Evolutionary conservation across 1,284 basidiomycete genomes (phyloP), one percentile per base, ranked within the genome.

Genomic region (Trametes polyzona): DNA sequence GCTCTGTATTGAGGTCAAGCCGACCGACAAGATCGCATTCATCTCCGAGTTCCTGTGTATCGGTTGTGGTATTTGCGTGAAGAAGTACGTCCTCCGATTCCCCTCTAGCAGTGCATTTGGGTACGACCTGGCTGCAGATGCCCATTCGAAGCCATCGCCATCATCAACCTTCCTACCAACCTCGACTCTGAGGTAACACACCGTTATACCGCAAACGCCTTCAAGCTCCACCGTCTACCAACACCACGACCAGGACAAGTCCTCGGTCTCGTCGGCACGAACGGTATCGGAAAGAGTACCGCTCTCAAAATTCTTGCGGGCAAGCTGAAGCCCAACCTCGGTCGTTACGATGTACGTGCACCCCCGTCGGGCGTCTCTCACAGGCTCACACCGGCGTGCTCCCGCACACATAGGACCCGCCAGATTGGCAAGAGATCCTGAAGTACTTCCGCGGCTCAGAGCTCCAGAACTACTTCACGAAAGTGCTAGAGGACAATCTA

Each of bases 371-470:
- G 52, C 23, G 19, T 50, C 36, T 50, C 39, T 50, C n/a, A n/a
- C 54, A 21, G 11, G 5, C 26, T 44, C 21, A 46, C 51, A 17
- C 41, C 11, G 11, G 7, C 50, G 14, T 50, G 29, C 48, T 57
- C 63, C 19, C 58, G 61, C 16, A 11, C 35, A n/a, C 14, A 19
- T 63, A 93, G 90, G 92, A 96, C 71, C 95, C 95, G 23, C 95
- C 95, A 33, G 96, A 98, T 71, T 98, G 95, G 95, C 88, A 94
- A 74, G 96, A 98, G 71, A 97, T 97, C 49, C 95, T 98, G 75
- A 98, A 98, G 79, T 98, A 98, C 73, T 98, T 98, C 73, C 98
- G 96, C 29, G 98, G 82, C 74, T 98, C 95, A 3, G 95, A 97
- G 37, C 96, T 96, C 66, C 96, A 88, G 83, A 97, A 98, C 73